A percentile compares a stretch with the other conserved stretches of the same genome.
These are phyloP conservation scores for Pisolithus microcarpus DNA, from an alignment of 768 basidiomycete species.

Conservation along the genomic window DNA sequence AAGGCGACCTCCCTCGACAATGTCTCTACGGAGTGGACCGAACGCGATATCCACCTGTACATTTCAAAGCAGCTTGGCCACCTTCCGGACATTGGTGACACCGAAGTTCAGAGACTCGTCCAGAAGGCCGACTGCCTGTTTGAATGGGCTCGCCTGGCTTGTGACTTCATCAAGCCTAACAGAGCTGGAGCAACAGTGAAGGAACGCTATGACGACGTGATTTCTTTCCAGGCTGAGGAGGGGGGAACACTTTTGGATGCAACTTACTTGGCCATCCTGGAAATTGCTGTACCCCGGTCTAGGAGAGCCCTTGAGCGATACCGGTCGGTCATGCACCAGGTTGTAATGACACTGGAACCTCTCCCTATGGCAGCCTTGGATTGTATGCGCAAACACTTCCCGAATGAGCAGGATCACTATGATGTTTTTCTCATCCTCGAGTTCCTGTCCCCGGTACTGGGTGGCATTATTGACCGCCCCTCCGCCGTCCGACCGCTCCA, in stretches of 20 bases:
- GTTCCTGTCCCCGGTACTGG: no score
- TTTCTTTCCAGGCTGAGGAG: not conserved
- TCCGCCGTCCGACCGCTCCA: no score
- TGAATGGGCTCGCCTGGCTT: constrained; percentile 16
- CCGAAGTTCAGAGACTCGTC: not conserved
- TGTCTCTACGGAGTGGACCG: not conserved
- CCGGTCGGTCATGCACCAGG: not conserved
- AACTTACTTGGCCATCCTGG: not conserved
- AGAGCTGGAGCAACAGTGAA: not conserved
- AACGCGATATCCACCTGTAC: not conserved
- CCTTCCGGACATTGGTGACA: not conserved
- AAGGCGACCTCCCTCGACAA: not conserved
- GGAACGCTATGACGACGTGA: not conserved
- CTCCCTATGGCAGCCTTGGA: no score
- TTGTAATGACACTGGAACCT: no score
- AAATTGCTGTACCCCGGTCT: not conserved
- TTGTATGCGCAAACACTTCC: no score
- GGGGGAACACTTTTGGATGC: not conserved
- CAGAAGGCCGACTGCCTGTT: constrained; percentile 13
- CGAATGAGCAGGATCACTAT: no score
- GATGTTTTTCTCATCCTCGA: no score
- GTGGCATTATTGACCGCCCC: no score
- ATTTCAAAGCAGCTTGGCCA: not conserved
- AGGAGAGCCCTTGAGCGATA: not conserved
- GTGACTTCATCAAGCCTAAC: constrained; percentile 5